Conservation (phyloP, 2,329 filamentous ascomycete genomes). For the Leptographium flavum region DNA sequence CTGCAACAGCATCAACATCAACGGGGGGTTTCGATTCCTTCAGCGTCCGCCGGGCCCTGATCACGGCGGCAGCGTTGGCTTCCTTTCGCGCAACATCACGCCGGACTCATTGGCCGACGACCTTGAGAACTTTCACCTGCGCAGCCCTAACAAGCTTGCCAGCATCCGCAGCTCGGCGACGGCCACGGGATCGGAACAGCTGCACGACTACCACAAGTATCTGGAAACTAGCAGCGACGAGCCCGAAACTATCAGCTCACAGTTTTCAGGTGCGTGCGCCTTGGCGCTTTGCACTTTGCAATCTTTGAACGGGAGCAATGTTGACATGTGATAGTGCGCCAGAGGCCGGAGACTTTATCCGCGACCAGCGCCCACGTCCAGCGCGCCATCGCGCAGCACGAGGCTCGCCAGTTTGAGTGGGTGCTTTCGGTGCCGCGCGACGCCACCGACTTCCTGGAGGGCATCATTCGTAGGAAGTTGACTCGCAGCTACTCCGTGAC, state of each 20-base stretch:
- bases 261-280: background rate
- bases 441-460: background rate
- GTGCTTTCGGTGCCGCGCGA: constrained; percentile 24
- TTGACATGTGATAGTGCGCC: background rate
- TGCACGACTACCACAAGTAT: background rate
- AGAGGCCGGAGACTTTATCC: background rate
- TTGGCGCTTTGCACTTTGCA: background rate
- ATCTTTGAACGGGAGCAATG: background rate
- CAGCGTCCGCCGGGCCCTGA: too few relatives aligned
- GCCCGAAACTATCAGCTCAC: background rate
- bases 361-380: background rate
- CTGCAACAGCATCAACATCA: constrained; percentile 5
- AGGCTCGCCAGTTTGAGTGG: constrained; percentile 36
- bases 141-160: constrained; percentile 6
- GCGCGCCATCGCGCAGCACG: constrained; percentile 19
- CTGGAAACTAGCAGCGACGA: background rate
- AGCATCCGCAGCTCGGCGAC: background rate
- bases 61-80: background rate
- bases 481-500: constrained; percentile 5
- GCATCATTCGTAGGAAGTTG: background rate
- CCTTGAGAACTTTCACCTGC: constrained; percentile 19
- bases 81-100: background rate
- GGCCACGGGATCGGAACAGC: background rate
- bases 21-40: too few relatives aligned
- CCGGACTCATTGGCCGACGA: constrained; percentile 19